These are phyloP conservation scores for Boletus tomentosulus DNA, from an alignment of 768 basidiomycete species.

Conservation along the genomic window DNA sequence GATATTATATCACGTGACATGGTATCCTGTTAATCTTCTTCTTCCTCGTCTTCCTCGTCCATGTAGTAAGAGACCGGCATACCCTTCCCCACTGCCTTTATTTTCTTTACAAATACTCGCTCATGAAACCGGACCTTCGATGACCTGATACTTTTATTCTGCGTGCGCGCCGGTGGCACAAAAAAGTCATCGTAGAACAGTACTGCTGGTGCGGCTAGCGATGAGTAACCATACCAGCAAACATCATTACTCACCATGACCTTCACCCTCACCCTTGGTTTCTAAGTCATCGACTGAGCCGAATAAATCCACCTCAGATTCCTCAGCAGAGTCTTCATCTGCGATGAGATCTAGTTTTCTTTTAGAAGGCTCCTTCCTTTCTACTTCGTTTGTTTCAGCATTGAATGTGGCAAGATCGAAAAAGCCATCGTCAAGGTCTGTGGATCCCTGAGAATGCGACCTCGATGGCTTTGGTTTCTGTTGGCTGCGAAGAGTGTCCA, in stretches of 20 bases:
- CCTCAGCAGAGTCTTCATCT: slow-evolving; percentile 48
- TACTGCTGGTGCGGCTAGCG: slow-evolving; percentile 37
- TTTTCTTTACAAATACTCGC: slow-evolving; percentile 76
- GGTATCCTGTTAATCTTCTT: slow-evolving; percentile 29
- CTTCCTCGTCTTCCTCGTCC: slow-evolving; percentile 37
- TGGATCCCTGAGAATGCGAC: slow-evolving; percentile 28
- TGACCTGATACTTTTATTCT: slow-evolving; percentile 17
- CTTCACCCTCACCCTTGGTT: slow-evolving; percentile 40
- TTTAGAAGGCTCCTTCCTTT: slow-evolving; percentile 56
- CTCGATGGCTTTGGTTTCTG: slow-evolving; percentile 19
- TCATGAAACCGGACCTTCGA: slow-evolving; percentile 74
- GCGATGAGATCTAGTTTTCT: slow-evolving; percentile 56
- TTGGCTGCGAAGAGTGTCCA: slow-evolving; percentile 25
- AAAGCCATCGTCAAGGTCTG: slow-evolving; percentile 82
- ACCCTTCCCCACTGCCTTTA: slow-evolving; percentile 67
- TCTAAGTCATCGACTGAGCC: slow-evolving; percentile 47
- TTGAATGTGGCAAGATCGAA: slow-evolving; percentile 89
- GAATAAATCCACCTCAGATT: slow-evolving; percentile 63
- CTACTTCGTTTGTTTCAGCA: slow-evolving; percentile 73
- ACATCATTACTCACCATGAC: slow-evolving; percentile 34
- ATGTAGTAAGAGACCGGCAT: slow-evolving; percentile 44
- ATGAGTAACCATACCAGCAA: neutral
- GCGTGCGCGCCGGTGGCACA: slow-evolving; percentile 46
- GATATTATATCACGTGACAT: slow-evolving; percentile 16
- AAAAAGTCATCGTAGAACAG: slow-evolving; percentile 79